Conservation (phyloP, 495 filamentous ascomycete species). For the Penicillium coprophilum region DNA sequence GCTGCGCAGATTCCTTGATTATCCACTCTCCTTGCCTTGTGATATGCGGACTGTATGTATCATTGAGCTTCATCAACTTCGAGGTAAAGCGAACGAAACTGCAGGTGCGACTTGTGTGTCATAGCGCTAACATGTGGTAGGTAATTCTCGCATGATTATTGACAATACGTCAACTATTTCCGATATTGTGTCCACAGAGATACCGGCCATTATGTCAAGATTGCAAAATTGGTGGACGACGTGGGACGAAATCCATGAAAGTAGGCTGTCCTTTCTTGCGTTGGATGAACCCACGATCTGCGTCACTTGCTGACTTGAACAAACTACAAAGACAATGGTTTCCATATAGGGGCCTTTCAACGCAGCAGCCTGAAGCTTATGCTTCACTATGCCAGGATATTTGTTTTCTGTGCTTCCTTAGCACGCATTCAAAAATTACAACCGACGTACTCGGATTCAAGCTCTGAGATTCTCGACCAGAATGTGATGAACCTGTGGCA, state of each 20-base stretch:
- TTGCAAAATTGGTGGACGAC: slow-evolving; percentile 42
- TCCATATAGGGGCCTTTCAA: slow-evolving; percentile 44
- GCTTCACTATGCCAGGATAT: slow-evolving; percentile 43
- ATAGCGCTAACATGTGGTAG: slow-evolving; percentile 16
- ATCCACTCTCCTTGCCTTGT: slow-evolving; percentile 43
- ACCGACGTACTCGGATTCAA: slow-evolving; percentile 24
- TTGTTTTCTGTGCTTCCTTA: slow-evolving; percentile 38
- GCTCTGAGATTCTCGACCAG: slow-evolving; percentile 27
- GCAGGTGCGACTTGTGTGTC: background rate
- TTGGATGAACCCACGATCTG: background rate
- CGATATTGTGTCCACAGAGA: slow-evolving; percentile 33
- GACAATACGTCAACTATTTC: slow-evolving; percentile 31
- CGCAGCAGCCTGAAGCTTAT: slow-evolving; percentile 43
- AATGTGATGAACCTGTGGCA: slow-evolving; percentile 38
- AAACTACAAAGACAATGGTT: slow-evolving; percentile 35
- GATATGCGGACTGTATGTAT: slow-evolving; percentile 46
- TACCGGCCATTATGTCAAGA: slow-evolving; percentile 39
- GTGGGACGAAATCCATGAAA: slow-evolving; percentile 47
- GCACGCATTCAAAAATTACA: slow-evolving; percentile 45
- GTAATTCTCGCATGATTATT: slow-evolving; percentile 34
- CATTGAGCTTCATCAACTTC: slow-evolving; percentile 45
- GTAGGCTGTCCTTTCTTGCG: slow-evolving; percentile 21
- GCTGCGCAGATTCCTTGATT: slow-evolving; percentile 41
- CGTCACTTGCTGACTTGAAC: background rate
- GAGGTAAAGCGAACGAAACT: slow-evolving; percentile 21